Evolutionary conservation across 331 rosid genomes (phyloP), one percentile per base, ranked within the genome.

Genomic region (Quercus lobata): DNA sequence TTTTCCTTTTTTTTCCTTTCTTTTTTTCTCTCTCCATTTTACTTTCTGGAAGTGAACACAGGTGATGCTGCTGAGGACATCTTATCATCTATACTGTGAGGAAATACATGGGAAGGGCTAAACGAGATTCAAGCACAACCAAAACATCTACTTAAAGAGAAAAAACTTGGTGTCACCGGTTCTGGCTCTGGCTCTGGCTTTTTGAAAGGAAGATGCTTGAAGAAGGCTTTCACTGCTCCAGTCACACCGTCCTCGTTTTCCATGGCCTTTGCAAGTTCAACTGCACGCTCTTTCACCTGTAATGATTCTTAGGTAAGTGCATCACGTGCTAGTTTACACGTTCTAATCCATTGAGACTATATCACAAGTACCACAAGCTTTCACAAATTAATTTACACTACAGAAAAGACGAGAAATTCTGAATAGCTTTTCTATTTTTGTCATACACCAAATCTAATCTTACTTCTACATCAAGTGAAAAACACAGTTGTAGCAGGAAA

Each of bases 211-310:
- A 91, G 91, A 79, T 93, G 99, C 88, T 96, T 96, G 57, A 91
- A 92, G 88, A 96, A 96, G 82, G 97, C 99, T 81, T 86, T 96
- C 69, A 96, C 99, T n/a, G 98, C 98, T 74, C 99, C 99, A 6
- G 89, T 76, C 61, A 96, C 98, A 19, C 99, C 99, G 77, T 96
- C 99, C 87, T 96, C 99, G 52, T 88, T 87, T 79, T 93, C 93
- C 98, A 96, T 93, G 74, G 93, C 94, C 92, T 84, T 92, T 16
- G 99, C 91, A 44, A 96, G 94, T 78, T 93, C 92, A n/a, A 88
- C 18, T 10, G 98, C 95, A 14, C 88, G 80, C 57, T 88, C 87
- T 86, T 96, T 93, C 81, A 96, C 97, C 99, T 96, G 89, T 34
- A 71, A 84, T 82, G 57, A 54, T 80, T 57, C 54, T 54, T 35